phyloP scores from a whole-genome alignment of 2,329 filamentous ascomycete genomes.

The Pseudogymnoascus sp. region DNA sequence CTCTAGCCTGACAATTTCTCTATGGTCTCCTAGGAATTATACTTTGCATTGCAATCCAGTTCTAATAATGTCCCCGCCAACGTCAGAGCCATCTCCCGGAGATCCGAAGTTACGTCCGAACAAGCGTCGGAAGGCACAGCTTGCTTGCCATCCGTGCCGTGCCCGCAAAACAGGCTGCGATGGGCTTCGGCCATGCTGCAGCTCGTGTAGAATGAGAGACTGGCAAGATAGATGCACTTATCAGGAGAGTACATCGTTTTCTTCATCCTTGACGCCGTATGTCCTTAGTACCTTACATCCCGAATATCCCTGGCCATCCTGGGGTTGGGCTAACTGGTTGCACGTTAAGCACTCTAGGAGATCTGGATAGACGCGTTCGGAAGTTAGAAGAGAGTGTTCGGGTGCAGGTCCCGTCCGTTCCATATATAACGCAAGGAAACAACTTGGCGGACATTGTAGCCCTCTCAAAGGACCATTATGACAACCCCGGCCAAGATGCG shows the following conservation, averaged over 20 bases:
- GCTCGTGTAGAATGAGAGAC: constrained; percentile 11
- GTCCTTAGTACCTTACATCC: not conserved
- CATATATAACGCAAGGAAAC: not conserved
- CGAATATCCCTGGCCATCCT: not conserved
- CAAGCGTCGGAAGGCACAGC: constrained; percentile 12
- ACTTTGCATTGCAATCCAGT: constrained; percentile 7
- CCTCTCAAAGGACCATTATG: not conserved
- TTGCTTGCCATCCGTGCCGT: constrained; percentile 15
- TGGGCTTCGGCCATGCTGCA: constrained; percentile 12
- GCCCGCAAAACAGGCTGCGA: constrained; percentile 15
- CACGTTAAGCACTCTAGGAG: not conserved
- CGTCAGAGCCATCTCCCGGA: not conserved
- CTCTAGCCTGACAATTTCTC: not conserved
- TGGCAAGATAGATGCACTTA: constrained; percentile 11
- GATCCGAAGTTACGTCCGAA: not conserved
- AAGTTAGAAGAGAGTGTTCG: not conserved
- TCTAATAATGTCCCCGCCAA: not conserved
- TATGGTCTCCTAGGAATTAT: not conserved
- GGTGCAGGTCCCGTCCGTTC: not conserved
- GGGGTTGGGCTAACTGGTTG: not conserved
- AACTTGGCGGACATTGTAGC: not conserved
- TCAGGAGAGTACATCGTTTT: constrained; percentile 10
- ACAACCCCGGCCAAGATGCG: not conserved
- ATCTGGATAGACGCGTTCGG: not conserved
- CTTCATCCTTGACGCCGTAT: not conserved